Evolutionary conservation across 2,329 filamentous ascomycete genomes (phyloP).

Genomic region (Phaeophleospora eucalypticola): DNA sequence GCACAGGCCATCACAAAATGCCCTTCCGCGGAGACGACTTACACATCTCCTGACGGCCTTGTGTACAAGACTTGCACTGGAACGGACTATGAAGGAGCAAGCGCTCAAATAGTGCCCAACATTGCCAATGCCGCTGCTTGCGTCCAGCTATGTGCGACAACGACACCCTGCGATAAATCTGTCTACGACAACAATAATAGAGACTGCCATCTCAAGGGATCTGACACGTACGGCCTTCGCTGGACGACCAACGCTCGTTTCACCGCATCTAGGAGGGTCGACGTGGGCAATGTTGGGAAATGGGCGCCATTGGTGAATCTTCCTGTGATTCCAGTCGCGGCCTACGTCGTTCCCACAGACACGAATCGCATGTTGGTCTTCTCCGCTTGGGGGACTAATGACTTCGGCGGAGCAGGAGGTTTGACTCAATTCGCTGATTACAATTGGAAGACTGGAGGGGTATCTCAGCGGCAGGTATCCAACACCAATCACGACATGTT

Average conservation of each 20-base stretch:
- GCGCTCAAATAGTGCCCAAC: conserved; percentile 1
- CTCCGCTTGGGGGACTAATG: conserved; percentile 1
- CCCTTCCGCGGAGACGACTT: conserved; percentile 2
- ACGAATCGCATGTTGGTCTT: conserved; percentile 3
- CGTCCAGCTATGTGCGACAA: conserved; percentile 1
- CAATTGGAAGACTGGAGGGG: conserved; percentile 10
- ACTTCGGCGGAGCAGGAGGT: conserved; percentile 5
- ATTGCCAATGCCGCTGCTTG: conserved; percentile 2
- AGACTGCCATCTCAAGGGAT: conserved; percentile 12
- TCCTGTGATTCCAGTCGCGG: conserved; percentile 8
- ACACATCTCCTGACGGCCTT: neutral
- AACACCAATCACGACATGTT: conserved; percentile 54
- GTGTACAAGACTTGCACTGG: conserved; percentile 3
- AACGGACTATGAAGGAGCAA: neutral
- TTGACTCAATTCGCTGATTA: conserved; percentile 11
- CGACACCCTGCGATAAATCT: conserved; percentile 1
- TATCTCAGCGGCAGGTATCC: conserved; percentile 20
- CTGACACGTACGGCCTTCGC: conserved; percentile 1
- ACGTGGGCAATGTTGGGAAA: conserved; percentile 1
- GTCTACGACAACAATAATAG: conserved; percentile 10
- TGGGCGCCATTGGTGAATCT: conserved; percentile 3
- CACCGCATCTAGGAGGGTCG: conserved; percentile 1
- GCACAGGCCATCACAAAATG: conserved; percentile 1
- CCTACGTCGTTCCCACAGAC: conserved; percentile 6
- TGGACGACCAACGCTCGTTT: conserved; percentile 7